A percentile compares a stretch with the other conserved stretches of the same genome.
These are phyloP conservation scores for Mychonastes homosphaera DNA, from an alignment of 139 green algal genomes.

Conservation along the genomic window DNA sequence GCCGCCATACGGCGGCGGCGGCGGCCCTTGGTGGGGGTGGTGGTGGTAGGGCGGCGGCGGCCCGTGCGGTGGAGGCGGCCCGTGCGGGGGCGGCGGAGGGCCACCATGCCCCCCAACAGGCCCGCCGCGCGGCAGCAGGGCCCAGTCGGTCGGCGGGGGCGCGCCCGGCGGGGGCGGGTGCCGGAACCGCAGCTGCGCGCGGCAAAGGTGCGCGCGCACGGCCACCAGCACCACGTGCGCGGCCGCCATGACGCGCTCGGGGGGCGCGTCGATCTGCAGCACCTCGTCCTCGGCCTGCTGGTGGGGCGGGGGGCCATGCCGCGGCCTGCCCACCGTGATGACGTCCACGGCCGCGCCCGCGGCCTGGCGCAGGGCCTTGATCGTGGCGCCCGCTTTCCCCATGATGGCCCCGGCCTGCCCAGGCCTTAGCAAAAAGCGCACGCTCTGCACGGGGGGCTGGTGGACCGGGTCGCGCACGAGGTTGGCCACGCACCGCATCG, in stretches of 20 bases:
- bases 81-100: neutral
- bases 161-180: constrained; percentile 2
- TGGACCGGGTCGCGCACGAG: constrained; percentile 8
- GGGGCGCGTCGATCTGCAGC: constrained; percentile 5
- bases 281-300: too few species aligned
- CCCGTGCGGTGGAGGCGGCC: neutral
- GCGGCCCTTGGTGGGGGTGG: neutral
- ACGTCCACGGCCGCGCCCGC: neutral
- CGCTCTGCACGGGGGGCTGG: neutral
- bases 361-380: constrained; percentile 11
- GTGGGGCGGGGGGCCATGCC: too few species aligned
- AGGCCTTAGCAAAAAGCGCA: constrained; percentile 8
- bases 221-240: constrained; percentile 13
- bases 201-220: constrained; percentile 15
- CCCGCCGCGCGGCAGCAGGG: neutral
- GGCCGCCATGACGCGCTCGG: constrained; percentile 9
- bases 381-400: constrained; percentile 15
- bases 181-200: constrained; percentile 14
- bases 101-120: neutral
- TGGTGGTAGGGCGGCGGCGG: neutral
- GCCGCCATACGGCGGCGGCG: neutral
- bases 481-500: constrained; percentile 10
- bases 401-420: constrained; percentile 22
- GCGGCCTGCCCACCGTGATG: too few species aligned
- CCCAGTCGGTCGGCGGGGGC: constrained; percentile 9